Base-by-base conservation (phyloP, 768 basidiomycete genomes). In the Lactifluus pinguis region DNA sequence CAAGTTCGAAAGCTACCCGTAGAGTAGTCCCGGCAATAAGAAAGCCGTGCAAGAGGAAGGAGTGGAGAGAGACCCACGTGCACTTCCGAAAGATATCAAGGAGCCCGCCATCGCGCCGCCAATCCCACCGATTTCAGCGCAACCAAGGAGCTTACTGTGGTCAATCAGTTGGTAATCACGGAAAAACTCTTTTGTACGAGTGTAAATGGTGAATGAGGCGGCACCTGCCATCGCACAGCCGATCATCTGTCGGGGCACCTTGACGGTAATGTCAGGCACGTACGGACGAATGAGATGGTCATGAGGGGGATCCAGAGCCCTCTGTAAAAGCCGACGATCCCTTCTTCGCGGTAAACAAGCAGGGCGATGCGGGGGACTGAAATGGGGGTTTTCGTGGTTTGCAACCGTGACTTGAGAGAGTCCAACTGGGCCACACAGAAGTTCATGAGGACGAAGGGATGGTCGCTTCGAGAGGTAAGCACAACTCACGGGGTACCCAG, bases 201-300 rank as follows among this genome's bases (percentile, higher is more conserved):
- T 89, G 72, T 95, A 95, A 65, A 95, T 93, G 0, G 89, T 90
- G 75, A 97, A 95, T 51, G 89, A 92, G 36, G 90, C 86, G 34
- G 93, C 92, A 65, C 91, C 89, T 93, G 65, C 42, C 10, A 63
- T 61, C 19, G 42, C 59, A 42, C 41, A 45, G 62, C 38, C 63
- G 53, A 53, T 56, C 57, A 53, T 44, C 25, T 34, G 58, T 25
- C 62, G 39, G 42, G 55, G 58, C 30, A 49, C 41, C 51, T 29
- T 41, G 55, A 51, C 30, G 44, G 49, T 38, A 55, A 58, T 54
- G 19, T 53, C 51, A 52, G 44, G 19, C 50, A 91, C 90, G 75
- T 72, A 86, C 95, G 92, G 72, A 98, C 94, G 71, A 95, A 92
- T 6, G 94, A 93, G 67, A 98, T 98, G 9, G 94, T 95, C 73